Base-by-base conservation (phyloP, 306 rosid genomes). In the Trifolium repens region DNA sequence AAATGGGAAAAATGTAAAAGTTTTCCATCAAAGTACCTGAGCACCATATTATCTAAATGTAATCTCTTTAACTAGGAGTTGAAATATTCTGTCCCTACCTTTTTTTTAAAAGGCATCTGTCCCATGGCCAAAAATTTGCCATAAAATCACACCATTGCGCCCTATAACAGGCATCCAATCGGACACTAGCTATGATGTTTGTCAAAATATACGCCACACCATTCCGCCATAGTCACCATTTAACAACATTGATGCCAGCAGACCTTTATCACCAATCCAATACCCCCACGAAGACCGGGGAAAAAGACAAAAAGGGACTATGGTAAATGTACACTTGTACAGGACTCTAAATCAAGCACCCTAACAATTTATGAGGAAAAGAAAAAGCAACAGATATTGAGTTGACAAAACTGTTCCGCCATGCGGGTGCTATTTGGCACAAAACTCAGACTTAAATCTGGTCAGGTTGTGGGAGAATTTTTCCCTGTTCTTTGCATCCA, bases 401-500 rank as follows among this genome's bases (percentile, higher is more conserved):
- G 65, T 42, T 44, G 34, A 55, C 63, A 3, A 72, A 58, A 40
- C 30, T 44, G 43, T 60, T 27, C 60, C 9, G 43, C 77, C 73
- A 40, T 8, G 61, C 17, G n/a, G 10, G 30, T 9, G 59, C 49
- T 69, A 84, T 61, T 71, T 85, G 43, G 84, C 79, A 71, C 79
- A 71, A 53, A 85, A 81, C 16, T 81, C 85, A 10, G 78, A 34
- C 77, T 75, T 81, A 72, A 85, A 85, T 78, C 55, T 78, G 54
- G 81, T 81, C 60, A 85, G 74, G 65, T 85, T 85, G 66, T 81
- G 73, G 17, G 81, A 66, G 82, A 85, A 85, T 27, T 40, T 81
- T 16, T 78, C 85, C 73, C 85, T 84, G 49, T 81, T 84, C 76
- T 78, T 81, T 16, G 17, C 44, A 55, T 85, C 88, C 83, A 85